phyloP scores from a whole-genome alignment of 2,329 filamentous ascomycete genomes.

The Xylariomycetidae sp. region DNA sequence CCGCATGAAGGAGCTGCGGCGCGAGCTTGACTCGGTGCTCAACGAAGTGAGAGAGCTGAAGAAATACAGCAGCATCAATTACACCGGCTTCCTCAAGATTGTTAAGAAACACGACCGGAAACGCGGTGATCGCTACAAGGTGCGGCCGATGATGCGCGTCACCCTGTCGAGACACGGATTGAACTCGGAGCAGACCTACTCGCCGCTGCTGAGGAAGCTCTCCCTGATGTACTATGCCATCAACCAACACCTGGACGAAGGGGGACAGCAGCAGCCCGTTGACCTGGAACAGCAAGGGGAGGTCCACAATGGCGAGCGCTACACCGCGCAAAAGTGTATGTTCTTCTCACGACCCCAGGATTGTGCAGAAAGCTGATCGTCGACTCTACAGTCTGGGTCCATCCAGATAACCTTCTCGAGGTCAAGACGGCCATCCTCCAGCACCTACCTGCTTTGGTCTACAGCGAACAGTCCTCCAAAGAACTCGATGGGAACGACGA shows the following conservation, averaged over 20 bases:
- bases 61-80: slow-evolving; percentile 93
- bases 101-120: slow-evolving; percentile 99
- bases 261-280: slow-evolving; percentile 33
- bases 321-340: slow-evolving; percentile 82
- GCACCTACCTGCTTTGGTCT: slow-evolving; percentile 83
- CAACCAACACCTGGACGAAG: slow-evolving; percentile 70
- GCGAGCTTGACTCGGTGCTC: slow-evolving; percentile 79
- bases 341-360: slow-evolving; percentile 5
- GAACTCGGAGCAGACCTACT: slow-evolving; percentile 86
- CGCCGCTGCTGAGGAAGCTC: slow-evolving; percentile 80
- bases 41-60: slow-evolving; percentile 90
- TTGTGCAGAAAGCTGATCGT: slow-evolving; percentile 24
- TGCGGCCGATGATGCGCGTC: slow-evolving; percentile 87
- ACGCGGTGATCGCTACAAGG: slow-evolving; percentile 77
- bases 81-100: slow-evolving; percentile 95
- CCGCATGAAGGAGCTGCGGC: slow-evolving; percentile 63
- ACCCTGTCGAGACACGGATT: slow-evolving; percentile 83
- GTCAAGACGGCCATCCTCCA: slow-evolving; percentile 94
- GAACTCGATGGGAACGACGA: slow-evolving; percentile 75
- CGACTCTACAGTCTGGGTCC: slow-evolving; percentile 70
- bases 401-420: slow-evolving; percentile 90
- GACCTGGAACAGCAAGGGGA: slow-evolving; percentile 49
- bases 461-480: slow-evolving; percentile 82
- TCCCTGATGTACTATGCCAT: slow-evolving; percentile 96
- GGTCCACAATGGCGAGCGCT: slow-evolving; percentile 62